Base-by-base conservation (phyloP, 345 rosid genomes). In the Draba incana region DNA sequence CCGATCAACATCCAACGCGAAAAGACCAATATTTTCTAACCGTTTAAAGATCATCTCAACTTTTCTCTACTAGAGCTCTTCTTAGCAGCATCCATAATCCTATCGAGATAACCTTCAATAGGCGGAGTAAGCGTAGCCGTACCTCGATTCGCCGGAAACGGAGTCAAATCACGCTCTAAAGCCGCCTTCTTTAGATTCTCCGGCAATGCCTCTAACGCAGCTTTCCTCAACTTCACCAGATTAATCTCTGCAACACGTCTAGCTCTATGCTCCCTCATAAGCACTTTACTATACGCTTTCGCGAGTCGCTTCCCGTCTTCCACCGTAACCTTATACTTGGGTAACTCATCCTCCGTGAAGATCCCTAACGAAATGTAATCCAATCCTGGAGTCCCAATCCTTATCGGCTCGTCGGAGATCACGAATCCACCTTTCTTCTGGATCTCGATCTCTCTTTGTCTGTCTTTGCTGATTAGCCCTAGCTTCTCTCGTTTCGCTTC, bases 101-200 rank as follows among this genome's bases (percentile, higher is more conserved):
- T 85, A 74, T 92, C 90, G 13, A 83, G 75, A 59, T 92, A 92
- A 37, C 93, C 97, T 77, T 90, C 93, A 71, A 90, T 88, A 2
- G 98, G 97, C 1, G 97, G 96, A 5, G 89, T 90, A 54, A 92
- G 81, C 0, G 97, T 86, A 3, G 96, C 89, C 92, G 78, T 80
- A 41, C 84, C 86, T 54, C 90, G 81, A 56, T 76, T 81, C 2
- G 65, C 79, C 0, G 98, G 97, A 60, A 88, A 88, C 0, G 96
- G 96, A 6, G 90, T 69, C 72, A 81, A 75, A 76, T 92, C 98
- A 1, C 84, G 97, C 10, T 79, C 83, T 71, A 90, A 68, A 23
- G 96, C 93, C 0, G 92, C 89, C 74, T 45, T 68, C 75, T 80
- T 86, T 46, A 90, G 70, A 49, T 77, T 52, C 38, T 86, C 93